These are phyloP conservation scores for Eutypa lata DNA, from an alignment of 2,329 filamentous ascomycete species.

Conservation along the genomic window DNA sequence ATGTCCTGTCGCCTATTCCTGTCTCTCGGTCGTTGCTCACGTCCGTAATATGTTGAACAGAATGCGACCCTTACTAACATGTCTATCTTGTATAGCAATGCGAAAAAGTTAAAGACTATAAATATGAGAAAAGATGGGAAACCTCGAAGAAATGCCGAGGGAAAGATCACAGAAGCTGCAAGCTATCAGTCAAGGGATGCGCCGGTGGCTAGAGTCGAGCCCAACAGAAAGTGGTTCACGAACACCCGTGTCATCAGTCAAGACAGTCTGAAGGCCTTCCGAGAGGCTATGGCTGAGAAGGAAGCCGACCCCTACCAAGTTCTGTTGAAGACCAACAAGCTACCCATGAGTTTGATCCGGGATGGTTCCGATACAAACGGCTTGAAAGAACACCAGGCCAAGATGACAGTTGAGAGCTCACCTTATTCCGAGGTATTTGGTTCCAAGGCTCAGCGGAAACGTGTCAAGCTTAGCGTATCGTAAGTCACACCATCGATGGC, in stretches of 20 bases:
- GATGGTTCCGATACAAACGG: constrained; percentile 78
- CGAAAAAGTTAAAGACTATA: constrained; percentile 84
- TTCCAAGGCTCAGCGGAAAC: constrained; percentile 87
- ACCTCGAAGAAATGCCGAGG: constrained; percentile 74
- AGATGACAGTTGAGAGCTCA: constrained; percentile 85
- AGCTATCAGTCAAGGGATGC: constrained; percentile 79
- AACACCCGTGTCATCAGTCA: constrained; percentile 90
- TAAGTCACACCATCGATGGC: neutral
- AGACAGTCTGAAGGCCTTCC: constrained; percentile 81
- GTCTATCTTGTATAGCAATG: constrained; percentile 40
- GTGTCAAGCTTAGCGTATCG: constrained; percentile 79
- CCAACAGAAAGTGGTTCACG: constrained; percentile 96
- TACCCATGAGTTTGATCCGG: constrained; percentile 90
- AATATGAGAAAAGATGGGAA: constrained; percentile 90
- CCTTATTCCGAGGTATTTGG: constrained; percentile 90
- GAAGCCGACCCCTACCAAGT: constrained; percentile 89
- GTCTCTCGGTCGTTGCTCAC: too few species aligned
- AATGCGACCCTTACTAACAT: constrained; percentile 6
- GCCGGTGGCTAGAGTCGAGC: constrained; percentile 84
- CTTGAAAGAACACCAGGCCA: constrained; percentile 87
- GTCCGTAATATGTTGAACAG: too few species aligned
- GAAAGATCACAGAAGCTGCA: constrained; percentile 81
- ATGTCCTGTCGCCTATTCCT: constrained; percentile 17
- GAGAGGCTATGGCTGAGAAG: constrained; percentile 88
- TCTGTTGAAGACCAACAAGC: constrained; percentile 93